A percentile compares a stretch with the other conserved stretches of the same genome.
These are phyloP conservation scores for Wickerhamiella brachini DNA, from an alignment of 805 yeast genomes.

Conservation along the genomic window DNA sequence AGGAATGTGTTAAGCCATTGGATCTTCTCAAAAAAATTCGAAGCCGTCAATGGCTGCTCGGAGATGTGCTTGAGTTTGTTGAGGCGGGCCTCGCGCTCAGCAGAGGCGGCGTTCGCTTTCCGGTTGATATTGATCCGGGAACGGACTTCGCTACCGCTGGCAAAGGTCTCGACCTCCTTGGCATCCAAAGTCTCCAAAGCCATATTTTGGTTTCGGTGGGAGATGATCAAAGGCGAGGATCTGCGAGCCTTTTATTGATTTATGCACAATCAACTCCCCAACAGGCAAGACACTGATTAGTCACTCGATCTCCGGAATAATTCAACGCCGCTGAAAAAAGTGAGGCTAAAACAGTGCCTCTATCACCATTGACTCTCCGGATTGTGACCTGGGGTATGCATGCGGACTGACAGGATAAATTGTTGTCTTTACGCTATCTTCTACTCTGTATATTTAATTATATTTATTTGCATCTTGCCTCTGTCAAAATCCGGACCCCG, in stretches of 20 bases:
- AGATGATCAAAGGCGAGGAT: background rate
- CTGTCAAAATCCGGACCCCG: background rate
- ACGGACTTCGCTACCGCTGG: constrained; percentile 22
- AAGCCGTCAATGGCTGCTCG: constrained; percentile 61
- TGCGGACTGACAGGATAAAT: too few relatives aligned
- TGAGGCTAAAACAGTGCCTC: background rate
- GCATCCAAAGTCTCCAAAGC: constrained; percentile 19
- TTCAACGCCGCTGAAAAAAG: background rate
- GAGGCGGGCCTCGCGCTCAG: constrained; percentile 8
- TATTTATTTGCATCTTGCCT: background rate
- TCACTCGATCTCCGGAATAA: background rate
- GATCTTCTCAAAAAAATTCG: constrained; percentile 58
- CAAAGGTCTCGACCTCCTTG: constrained; percentile 24
- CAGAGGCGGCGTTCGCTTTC: constrained; percentile 8
- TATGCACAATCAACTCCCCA: constrained; percentile 2
- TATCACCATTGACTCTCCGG: background rate
- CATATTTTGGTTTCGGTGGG: background rate
- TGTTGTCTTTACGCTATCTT: too few relatives aligned
- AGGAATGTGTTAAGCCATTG: constrained; percentile 59
- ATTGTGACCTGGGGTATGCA: background rate
- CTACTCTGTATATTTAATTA: too few relatives aligned
- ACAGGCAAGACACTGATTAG: background rate
- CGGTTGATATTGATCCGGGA: constrained; percentile 21
- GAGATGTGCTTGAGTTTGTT: constrained; percentile 36
- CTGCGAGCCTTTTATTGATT: background rate